Conservation (phyloP, 306 rosid species). For the Vicia faba region DNA sequence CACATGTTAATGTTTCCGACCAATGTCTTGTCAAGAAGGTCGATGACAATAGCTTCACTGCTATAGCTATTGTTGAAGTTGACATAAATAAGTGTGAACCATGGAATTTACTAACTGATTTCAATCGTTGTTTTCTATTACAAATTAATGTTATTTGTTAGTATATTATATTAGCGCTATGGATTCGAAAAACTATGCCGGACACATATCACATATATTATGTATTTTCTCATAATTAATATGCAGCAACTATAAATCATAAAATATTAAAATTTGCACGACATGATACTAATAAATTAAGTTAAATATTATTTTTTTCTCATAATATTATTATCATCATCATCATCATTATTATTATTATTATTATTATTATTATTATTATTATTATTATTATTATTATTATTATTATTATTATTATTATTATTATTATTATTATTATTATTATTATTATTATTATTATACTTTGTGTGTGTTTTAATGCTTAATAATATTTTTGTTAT, state of each 20-base stretch:
- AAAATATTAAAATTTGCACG: no score
- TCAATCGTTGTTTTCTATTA: not conserved
- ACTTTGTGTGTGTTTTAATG: not conserved
- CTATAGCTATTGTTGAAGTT: constrained; percentile 65
- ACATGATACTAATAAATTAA: no score
- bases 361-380: no score
- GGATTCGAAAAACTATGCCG: not conserved
- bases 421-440: not conserved
- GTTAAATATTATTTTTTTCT: no score
- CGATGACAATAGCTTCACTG: constrained; percentile 46
- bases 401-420: no score
- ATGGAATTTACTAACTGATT: constrained; percentile 84
- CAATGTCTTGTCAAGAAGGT: constrained; percentile 66
- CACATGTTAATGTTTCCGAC: constrained; percentile 47
- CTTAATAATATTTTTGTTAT: not conserved
- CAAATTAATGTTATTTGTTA: not conserved
- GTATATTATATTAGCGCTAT: not conserved
- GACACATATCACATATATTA: no score
- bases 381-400: no score
- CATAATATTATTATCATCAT: no score
- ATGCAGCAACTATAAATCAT: no score
- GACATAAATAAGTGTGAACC: constrained; percentile 87
- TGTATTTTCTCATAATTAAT: no score
- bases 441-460: not conserved
- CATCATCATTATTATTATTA: no score